These are phyloP conservation scores for Epicoccum nigrum DNA, from an alignment of 2,329 filamentous ascomycete genomes.

Conservation along the genomic window DNA sequence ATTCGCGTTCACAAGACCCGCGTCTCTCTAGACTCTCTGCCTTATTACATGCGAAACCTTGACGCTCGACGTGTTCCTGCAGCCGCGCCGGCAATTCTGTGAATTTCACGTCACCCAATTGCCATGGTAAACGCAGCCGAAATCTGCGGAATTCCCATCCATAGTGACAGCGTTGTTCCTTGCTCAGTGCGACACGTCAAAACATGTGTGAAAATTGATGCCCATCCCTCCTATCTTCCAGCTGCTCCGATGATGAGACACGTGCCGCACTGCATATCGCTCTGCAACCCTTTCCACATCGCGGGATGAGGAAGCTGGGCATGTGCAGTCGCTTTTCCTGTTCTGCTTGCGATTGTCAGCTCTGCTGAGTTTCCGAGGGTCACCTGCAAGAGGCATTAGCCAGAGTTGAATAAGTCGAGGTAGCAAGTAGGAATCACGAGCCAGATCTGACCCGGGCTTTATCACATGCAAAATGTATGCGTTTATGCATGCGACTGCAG, in stretches of 20 bases:
- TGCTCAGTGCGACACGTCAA: neutral
- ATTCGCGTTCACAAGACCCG: slow-evolving; percentile 15
- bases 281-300: slow-evolving; percentile 3
- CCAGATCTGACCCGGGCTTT: slow-evolving; percentile 4
- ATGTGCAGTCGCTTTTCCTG: slow-evolving; percentile 19
- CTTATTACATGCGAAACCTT: slow-evolving; percentile 7
- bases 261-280: slow-evolving; percentile 8
- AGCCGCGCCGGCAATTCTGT: slow-evolving; percentile 2
- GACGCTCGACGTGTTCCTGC: slow-evolving; percentile 17
- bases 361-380: slow-evolving; percentile 21
- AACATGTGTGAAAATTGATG: neutral
- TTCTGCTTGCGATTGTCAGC: slow-evolving; percentile 9
- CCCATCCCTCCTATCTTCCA: neutral
- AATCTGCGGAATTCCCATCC: neutral
- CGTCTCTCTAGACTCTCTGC: slow-evolving; percentile 6
- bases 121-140: neutral
- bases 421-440: slow-evolving; percentile 3
- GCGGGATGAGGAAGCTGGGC: slow-evolving; percentile 11
- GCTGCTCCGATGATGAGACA: slow-evolving; percentile 12
- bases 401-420: slow-evolving; percentile 6
- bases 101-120: slow-evolving; percentile 1
- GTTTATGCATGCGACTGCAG: neutral
- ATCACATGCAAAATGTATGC: slow-evolving; percentile 14
- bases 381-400: slow-evolving; percentile 18
- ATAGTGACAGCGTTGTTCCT: slow-evolving; percentile 7